Percentiles rank a stretch among this genome's conserved stretches.
These are phyloP conservation scores for Leptographium lundbergii DNA, from an alignment of 2,329 filamentous ascomycete genomes.

Conservation along the genomic window DNA sequence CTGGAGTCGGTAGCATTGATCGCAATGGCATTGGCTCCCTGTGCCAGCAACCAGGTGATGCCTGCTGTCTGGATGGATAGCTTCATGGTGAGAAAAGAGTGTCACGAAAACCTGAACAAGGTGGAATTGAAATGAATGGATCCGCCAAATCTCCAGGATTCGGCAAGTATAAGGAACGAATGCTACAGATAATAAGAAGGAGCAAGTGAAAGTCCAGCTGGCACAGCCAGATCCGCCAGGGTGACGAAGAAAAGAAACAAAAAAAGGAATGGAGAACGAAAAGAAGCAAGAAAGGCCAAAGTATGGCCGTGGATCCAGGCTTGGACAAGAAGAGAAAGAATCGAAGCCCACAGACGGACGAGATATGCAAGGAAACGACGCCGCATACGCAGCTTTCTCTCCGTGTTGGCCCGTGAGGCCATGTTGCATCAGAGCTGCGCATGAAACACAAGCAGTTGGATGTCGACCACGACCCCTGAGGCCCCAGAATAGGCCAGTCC, in stretches of 20 bases:
- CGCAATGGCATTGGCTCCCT: slow-evolving; percentile 8
- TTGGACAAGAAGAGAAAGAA: not conserved
- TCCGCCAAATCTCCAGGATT: not conserved
- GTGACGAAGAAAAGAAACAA: not conserved
- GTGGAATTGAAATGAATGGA: not conserved
- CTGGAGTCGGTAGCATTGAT: slow-evolving; percentile 1
- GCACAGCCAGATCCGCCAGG: not conserved
- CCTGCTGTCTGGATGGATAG: slow-evolving; percentile 2
- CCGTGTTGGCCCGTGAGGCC: slow-evolving; percentile 3
- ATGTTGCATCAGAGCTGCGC: slow-evolving; percentile 2
- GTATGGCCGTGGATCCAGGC: not conserved
- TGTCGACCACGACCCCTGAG: not conserved
- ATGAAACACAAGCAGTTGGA: slow-evolving; percentile 11
- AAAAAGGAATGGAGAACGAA: not conserved
- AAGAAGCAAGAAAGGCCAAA: not conserved
- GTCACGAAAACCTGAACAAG: not conserved
- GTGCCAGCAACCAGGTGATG: slow-evolving; percentile 8
- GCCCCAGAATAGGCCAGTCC: not conserved
- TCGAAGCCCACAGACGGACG: not conserved
- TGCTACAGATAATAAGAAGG: slow-evolving; percentile 7
- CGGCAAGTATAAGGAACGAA: slow-evolving; percentile 2
- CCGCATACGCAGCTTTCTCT: not conserved
- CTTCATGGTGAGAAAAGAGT: not conserved
- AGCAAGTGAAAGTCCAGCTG: not conserved
- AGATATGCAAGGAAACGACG: not conserved